These are phyloP conservation scores for Xylariales sp. DNA, from an alignment of 2,329 filamentous ascomycete species.

Conservation along the genomic window DNA sequence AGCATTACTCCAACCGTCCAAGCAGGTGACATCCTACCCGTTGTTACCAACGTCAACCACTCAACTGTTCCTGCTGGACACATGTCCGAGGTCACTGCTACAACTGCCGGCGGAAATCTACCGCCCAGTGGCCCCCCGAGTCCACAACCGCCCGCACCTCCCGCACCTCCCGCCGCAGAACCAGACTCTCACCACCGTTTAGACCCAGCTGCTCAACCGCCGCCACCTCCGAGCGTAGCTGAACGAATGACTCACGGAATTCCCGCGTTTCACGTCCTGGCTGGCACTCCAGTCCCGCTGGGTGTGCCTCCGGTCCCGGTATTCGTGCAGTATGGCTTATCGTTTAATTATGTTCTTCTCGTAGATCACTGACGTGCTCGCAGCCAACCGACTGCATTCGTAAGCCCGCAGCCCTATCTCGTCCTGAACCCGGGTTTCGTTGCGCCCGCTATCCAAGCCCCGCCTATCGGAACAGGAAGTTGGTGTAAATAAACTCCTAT, in stretches of 20 bases:
- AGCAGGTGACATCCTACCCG: no score
- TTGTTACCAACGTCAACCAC: no score
- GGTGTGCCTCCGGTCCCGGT: neutral
- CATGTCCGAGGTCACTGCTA: neutral
- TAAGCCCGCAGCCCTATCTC: neutral
- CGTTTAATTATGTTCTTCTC: neutral
- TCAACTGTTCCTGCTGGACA: no score
- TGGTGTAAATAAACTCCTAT: constrained; percentile 8
- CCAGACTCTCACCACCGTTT: neutral
- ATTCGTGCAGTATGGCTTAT: neutral
- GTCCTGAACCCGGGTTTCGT: constrained; percentile 1
- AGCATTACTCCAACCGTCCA: no score
- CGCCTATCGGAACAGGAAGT: neutral
- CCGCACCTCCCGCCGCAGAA: neutral
- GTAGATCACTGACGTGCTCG: neutral
- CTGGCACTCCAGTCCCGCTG: no score
- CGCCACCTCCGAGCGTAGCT: no score
- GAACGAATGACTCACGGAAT: no score
- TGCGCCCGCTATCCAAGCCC: neutral
- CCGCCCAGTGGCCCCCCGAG: neutral
- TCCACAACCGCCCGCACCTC: neutral
- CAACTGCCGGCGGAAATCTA: neutral
- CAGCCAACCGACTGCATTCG: neutral
- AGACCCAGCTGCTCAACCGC: neutral
- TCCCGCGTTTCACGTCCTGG: no score